Percentiles rank a stretch among this genome's conserved stretches.
Conservation (phyloP, 2,329 filamentous ascomycete genomes). For the Fusarium globosum region DNA sequence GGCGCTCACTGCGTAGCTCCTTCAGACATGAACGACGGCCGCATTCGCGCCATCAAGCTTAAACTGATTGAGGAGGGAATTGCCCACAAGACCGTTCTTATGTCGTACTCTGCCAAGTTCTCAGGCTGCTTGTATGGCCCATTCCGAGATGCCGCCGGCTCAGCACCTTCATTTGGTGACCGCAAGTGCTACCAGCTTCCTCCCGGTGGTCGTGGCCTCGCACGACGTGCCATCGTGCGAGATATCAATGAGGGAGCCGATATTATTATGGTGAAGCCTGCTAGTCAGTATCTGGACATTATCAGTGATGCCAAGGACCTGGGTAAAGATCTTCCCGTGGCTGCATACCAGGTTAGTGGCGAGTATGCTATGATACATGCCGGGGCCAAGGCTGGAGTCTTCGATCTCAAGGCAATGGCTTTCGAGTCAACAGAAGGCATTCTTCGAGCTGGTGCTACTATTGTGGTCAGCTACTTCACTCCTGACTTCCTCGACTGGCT, state of each 20-base stretch:
- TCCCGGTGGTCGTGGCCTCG: conserved; percentile 89
- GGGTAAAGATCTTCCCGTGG: conserved; percentile 89
- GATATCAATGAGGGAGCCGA: conserved; percentile 96
- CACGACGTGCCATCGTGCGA: conserved; percentile 86
- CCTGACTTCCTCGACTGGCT: conserved; percentile 81
- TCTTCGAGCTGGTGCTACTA: conserved; percentile 89
- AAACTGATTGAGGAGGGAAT: conserved; percentile 97
- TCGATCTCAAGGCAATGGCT: conserved; percentile 93
- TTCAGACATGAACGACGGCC: conserved; percentile 98
- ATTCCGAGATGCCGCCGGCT: conserved; percentile 96
- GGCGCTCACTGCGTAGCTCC: conserved; percentile 97
- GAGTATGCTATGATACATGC: conserved; percentile 99
- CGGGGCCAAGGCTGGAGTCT: conserved; percentile 93
- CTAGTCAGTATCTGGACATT: conserved; percentile 94
- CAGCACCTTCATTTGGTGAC: conserved; percentile 90
- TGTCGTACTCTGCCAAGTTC: conserved; percentile 99
- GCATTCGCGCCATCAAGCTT: conserved; percentile 96
- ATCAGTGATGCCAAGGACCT: conserved; percentile 97
- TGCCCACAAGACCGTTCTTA: conserved; percentile 88
- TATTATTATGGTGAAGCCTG: conserved; percentile 99
- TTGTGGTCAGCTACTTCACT: conserved; percentile 94
- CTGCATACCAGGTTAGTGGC: conserved; percentile 96
- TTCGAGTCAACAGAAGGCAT: conserved; percentile 96
- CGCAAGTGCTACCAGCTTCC: conserved; percentile 97
- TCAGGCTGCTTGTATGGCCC: conserved; percentile 96